Conservation (phyloP, 1,284 basidiomycete species). For the Exobasidium cylindrosporum region DNA sequence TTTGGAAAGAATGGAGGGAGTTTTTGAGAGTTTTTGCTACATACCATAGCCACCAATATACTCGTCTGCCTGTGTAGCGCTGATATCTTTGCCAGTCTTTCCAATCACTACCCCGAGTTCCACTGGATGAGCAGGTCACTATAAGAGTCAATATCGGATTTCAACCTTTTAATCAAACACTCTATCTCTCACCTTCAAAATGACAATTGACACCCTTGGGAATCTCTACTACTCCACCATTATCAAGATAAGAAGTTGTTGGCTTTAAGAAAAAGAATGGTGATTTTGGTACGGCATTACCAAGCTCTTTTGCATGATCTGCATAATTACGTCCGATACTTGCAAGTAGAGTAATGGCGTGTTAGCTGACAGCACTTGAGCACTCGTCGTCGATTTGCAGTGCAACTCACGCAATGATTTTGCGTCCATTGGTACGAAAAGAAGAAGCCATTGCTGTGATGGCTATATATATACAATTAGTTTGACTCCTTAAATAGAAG, state of each 20-base stretch:
- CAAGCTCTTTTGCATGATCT: slow-evolving; percentile 86
- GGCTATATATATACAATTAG: too few relatives aligned
- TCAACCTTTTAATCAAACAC: not conserved
- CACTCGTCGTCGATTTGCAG: too few relatives aligned
- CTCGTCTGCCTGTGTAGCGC: slow-evolving; percentile 67
- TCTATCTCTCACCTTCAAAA: slow-evolving; percentile 76
- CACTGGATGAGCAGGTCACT: slow-evolving; percentile 69
- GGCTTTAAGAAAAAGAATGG: slow-evolving; percentile 99
- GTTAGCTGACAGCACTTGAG: slow-evolving; percentile 9
- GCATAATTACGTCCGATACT: slow-evolving; percentile 58
- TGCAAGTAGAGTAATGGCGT: slow-evolving; percentile 23
- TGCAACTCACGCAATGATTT: slow-evolving; percentile 86
- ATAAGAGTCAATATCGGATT: not conserved
- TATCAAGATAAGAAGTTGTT: slow-evolving; percentile 80
- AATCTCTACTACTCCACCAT: slow-evolving; percentile 74
- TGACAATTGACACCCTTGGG: slow-evolving; percentile 80
- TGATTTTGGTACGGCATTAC: slow-evolving; percentile 83
- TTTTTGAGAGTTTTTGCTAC: not conserved
- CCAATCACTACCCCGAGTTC: slow-evolving; percentile 96
- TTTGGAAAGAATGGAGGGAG: not conserved
- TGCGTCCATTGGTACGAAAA: slow-evolving; percentile 44
- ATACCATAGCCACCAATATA: slow-evolving; percentile 79
- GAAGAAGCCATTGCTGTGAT: slow-evolving; percentile 26
- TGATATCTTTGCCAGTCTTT: slow-evolving; percentile 75
- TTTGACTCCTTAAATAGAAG: too few relatives aligned